A percentile compares a stretch with the other conserved stretches of the same genome.
These are phyloP conservation scores for Cylindrodendrum hubeiense DNA, from an alignment of 2,329 filamentous ascomycete species.

Conservation along the genomic window DNA sequence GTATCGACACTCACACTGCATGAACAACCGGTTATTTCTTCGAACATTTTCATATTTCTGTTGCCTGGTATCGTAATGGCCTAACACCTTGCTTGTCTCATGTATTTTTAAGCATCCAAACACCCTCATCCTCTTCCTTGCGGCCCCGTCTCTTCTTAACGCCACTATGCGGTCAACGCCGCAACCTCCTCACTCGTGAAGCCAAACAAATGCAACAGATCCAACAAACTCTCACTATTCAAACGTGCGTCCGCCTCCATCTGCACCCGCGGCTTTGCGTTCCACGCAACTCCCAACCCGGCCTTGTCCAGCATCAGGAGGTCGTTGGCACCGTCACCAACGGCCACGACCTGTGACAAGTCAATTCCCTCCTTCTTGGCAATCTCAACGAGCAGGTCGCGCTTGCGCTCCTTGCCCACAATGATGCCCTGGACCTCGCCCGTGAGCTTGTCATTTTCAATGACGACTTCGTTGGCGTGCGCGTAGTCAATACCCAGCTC, in stretches of 20 bases:
- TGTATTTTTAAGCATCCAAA: conserved; percentile 25
- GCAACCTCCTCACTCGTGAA: conserved; percentile 72
- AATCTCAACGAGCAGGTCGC: conserved; percentile 77
- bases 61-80: conserved; percentile 38
- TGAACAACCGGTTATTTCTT: neutral
- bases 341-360: conserved; percentile 76
- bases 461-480: conserved; percentile 85
- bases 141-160: conserved; percentile 18
- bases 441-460: conserved; percentile 73
- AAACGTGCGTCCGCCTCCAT: conserved; percentile 79
- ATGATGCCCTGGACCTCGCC: conserved; percentile 80
- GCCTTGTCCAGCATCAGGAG: conserved; percentile 82
- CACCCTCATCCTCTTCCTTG: conserved; percentile 18
- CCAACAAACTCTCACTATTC: conserved; percentile 77
- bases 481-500: conserved; percentile 89
- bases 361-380: conserved; percentile 75
- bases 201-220: conserved; percentile 81
- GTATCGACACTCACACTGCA: neutral
- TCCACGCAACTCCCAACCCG: conserved; percentile 84
- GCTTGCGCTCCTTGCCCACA: conserved; percentile 82
- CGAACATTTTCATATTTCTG: conserved; percentile 24
- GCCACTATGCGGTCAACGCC: conserved; percentile 40
- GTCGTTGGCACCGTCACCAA: conserved; percentile 88
- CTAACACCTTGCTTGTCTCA: conserved; percentile 33
- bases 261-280: conserved; percentile 86